Conservation (phyloP, 306 rosid genomes). For the Aeschynomene evenia region DNA sequence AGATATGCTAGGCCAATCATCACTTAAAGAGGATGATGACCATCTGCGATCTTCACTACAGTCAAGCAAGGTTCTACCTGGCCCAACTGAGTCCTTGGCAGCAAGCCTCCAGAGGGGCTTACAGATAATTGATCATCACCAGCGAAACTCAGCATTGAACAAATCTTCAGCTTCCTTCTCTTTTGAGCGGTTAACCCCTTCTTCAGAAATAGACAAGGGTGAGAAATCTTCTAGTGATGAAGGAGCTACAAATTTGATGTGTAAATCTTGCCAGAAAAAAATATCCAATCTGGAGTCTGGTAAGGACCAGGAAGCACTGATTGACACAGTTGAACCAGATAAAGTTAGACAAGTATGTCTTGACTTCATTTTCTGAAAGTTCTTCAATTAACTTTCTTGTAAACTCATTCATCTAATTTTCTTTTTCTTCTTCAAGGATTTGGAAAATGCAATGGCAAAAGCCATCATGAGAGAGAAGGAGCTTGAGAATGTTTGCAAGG, state of each 20-base stretch:
- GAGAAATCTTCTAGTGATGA: constrained; percentile 42
- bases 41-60: constrained; percentile 52
- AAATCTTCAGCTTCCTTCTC: constrained; percentile 81
- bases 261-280: constrained; percentile 65
- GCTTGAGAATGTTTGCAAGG: constrained; percentile 61
- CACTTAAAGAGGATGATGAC: constrained; percentile 50
- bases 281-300: constrained; percentile 37
- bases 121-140: constrained; percentile 83
- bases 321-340: constrained; percentile 40
- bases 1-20: constrained; percentile 55
- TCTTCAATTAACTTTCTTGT: neutral
- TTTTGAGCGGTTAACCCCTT: constrained; percentile 63
- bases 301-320: constrained; percentile 48
- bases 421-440: constrained; percentile 28
- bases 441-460: constrained; percentile 30
- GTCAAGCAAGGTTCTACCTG: constrained; percentile 61
- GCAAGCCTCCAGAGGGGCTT: constrained; percentile 96
- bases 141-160: constrained; percentile 64
- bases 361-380: neutral
- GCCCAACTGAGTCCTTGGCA: constrained; percentile 84
- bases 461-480: constrained; percentile 49
- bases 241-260: constrained; percentile 47
- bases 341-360: constrained; percentile 42
- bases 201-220: constrained; percentile 48
- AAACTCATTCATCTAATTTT: neutral